phyloP scores from a whole-genome alignment of 73 alveolate genomes.

The Breviolum minutum region DNA sequence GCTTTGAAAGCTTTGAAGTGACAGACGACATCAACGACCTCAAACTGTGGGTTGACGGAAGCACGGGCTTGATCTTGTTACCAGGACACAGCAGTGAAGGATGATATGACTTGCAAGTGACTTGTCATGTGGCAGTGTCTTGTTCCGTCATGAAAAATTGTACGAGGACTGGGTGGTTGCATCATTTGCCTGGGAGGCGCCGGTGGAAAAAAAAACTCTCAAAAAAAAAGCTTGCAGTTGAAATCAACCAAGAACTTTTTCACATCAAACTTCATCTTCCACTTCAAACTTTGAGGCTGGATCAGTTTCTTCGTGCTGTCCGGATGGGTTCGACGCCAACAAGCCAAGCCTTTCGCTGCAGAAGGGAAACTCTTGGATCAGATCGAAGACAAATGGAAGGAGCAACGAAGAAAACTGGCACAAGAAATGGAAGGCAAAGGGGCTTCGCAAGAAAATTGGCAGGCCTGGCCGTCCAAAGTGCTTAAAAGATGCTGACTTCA shows the following conservation, averaged over 20 bases:
- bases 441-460: slow-evolving; percentile 68
- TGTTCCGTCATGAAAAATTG: neutral
- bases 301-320: neutral
- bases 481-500: neutral
- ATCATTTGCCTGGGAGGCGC: slow-evolving; percentile 15
- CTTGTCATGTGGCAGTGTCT: neutral
- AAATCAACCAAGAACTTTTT: neutral
- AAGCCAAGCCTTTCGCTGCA: slow-evolving; percentile 28
- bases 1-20: slow-evolving; percentile 53
- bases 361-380: slow-evolving; percentile 17
- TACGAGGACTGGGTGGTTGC: slow-evolving; percentile 9
- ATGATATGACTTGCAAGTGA: neutral
- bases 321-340: slow-evolving; percentile 29
- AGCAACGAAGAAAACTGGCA: neutral
- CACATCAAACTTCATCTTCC: neutral
- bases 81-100: neutral
- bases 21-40: slow-evolving; percentile 57
- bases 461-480: neutral
- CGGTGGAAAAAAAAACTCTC: neutral
- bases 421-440: neutral
- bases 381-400: slow-evolving; percentile 68
- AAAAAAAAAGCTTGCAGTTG: neutral
- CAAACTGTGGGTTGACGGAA: slow-evolving; percentile 54
- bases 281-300: slow-evolving; percentile 25
- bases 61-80: slow-evolving; percentile 15